Evolutionary conservation across 352 stramenopile species (phyloP).

Genomic region (Plasmopara viticola): DNA sequence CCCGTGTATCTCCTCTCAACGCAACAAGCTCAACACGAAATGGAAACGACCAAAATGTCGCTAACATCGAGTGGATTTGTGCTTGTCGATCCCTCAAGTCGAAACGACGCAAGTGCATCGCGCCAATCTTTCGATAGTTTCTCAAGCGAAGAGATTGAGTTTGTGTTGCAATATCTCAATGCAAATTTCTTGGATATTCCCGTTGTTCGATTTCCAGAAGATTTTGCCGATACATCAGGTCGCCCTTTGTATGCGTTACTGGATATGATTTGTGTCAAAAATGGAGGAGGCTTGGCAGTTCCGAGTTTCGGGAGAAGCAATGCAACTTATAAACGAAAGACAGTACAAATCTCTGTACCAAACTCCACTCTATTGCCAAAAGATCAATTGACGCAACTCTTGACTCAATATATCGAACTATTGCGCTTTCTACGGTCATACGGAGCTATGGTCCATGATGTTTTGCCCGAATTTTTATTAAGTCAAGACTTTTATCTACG

Average conservation of each 20-base stretch:
- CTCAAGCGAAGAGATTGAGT: conserved; percentile 39
- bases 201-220: conserved; percentile 63
- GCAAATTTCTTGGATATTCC: conserved; percentile 68
- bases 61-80: conserved; percentile 32
- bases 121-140: conserved; percentile 8
- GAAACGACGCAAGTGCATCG: conserved; percentile 4
- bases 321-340: conserved; percentile 12
- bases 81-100: conserved; percentile 32
- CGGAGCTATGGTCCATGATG: conserved; percentile 86
- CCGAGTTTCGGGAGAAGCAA: conserved; percentile 12
- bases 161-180: conserved; percentile 84
- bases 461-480: conserved; percentile 78
- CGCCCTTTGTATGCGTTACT: conserved; percentile 86
- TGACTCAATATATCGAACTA: conserved; percentile 77
- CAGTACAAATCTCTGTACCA: neutral
- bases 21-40: conserved; percentile 37
- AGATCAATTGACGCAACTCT: conserved; percentile 49
- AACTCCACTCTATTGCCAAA: conserved; percentile 30
- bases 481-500: conserved; percentile 74
- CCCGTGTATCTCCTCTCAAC: conserved; percentile 53
- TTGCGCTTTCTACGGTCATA: conserved; percentile 90
- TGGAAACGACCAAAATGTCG: conserved; percentile 25
- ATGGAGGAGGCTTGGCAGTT: conserved; percentile 35
- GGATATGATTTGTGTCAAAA: conserved; percentile 86
- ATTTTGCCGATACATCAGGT: conserved; percentile 69